Conservation (phyloP, 225 moss, liverwort and hornwort species). For the Rhytidiadelphus loreus region DNA sequence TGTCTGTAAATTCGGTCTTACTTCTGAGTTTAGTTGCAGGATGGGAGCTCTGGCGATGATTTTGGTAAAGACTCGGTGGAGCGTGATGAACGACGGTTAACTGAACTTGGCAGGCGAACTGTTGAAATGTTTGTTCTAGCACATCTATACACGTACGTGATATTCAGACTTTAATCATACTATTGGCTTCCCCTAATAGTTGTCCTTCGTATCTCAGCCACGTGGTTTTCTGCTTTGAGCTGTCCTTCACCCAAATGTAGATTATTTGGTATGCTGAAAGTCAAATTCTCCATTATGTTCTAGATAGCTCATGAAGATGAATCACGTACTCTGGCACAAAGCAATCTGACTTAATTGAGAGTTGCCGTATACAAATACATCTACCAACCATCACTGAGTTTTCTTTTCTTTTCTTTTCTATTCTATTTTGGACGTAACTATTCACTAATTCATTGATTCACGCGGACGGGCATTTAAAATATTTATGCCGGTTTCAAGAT, state of each 20-base stretch:
- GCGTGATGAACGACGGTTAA: slow-evolving; percentile 88
- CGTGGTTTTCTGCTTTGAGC: not conserved
- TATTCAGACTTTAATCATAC: not conserved
- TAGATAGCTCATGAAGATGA: not conserved
- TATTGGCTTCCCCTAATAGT: not conserved
- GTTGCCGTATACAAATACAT: not conserved
- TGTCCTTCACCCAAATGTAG: not conserved
- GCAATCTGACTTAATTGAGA: not conserved
- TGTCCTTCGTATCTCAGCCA: not conserved
- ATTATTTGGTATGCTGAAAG: not conserved
- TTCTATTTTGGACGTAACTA: not conserved
- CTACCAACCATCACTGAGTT: not conserved
- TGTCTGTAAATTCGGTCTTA: not conserved
- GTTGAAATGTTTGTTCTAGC: slow-evolving; percentile 99
- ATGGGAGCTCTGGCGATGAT: slow-evolving; percentile 93
- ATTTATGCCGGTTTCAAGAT: not conserved
- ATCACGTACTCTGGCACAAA: not conserved
- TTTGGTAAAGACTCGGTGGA: slow-evolving; percentile 97
- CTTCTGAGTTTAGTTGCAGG: slow-evolving; percentile 39
- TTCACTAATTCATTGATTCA: not conserved
- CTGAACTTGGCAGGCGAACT: slow-evolving; percentile 94
- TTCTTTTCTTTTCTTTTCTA: not conserved
- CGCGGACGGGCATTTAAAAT: not conserved
- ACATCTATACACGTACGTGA: slow-evolving; percentile 93
- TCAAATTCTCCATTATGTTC: not conserved